A percentile compares a stretch with the other conserved stretches of the same genome.
Evolutionary conservation across 1,284 basidiomycete genomes (phyloP).

Genomic region (Cryptococcus sp.): DNA sequence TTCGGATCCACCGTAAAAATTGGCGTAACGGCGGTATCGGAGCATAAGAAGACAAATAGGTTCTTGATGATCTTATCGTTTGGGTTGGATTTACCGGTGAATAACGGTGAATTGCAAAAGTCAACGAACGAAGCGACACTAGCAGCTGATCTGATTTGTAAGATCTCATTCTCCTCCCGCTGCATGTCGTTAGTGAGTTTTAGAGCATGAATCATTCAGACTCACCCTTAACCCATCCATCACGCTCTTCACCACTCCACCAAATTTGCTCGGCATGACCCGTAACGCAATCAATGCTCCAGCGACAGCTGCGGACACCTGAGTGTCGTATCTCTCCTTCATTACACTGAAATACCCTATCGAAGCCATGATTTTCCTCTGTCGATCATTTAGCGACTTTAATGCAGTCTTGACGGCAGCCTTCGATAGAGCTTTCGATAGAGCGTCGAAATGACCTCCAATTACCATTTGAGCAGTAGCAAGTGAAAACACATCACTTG

Average conservation of each 20-base stretch:
- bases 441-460: conserved; percentile 64
- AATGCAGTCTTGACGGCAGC: conserved; percentile 74
- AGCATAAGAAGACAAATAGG: conserved; percentile 92
- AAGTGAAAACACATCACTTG: conserved; percentile 66
- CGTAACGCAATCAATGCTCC: conserved; percentile 82
- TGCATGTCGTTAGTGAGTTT: conserved; percentile 41
- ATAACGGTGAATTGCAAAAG: conserved; percentile 68
- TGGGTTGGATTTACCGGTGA: conserved; percentile 55
- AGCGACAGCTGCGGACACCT: conserved; percentile 83
- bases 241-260: conserved; percentile 91
- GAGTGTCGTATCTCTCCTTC: conserved; percentile 81
- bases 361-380: conserved; percentile 64
- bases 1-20: conserved; percentile 62
- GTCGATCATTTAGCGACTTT: conserved; percentile 70
- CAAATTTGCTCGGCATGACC: conserved; percentile 85
- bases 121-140: conserved; percentile 84
- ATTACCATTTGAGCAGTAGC: conserved; percentile 70
- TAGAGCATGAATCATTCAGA: not conserved
- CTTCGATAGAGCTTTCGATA: conserved; percentile 54
- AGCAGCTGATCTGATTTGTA: conserved; percentile 84
- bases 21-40: conserved; percentile 82
- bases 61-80: conserved; percentile 97
- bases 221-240: conserved; percentile 95
- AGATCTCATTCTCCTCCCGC: conserved; percentile 83
- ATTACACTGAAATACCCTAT: conserved; percentile 78